Evolutionary conservation across 2,329 filamentous ascomycete species (phyloP).

Genomic region (Fusarium falciforme): DNA sequence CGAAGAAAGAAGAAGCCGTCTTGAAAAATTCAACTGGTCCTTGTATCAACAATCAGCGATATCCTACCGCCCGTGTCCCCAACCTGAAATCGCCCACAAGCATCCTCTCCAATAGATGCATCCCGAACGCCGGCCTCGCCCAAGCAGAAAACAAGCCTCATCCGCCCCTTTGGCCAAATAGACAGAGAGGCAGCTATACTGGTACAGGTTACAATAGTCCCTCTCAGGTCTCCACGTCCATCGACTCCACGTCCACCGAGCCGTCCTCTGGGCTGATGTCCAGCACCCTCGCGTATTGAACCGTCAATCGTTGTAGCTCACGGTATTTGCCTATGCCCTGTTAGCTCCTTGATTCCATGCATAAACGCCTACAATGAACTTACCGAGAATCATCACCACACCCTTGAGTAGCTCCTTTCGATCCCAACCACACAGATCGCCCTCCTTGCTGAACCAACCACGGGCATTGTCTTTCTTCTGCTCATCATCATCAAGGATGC

Average conservation of each 20-base stretch:
- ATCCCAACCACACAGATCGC: conserved; percentile 90
- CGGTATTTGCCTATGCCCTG: conserved; percentile 83
- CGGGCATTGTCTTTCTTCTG: conserved; percentile 52
- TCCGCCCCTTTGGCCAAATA: not conserved
- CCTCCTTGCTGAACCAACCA: conserved; percentile 75
- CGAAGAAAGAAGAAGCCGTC: not conserved
- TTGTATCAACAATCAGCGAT: conserved; percentile 29
- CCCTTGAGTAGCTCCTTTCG: conserved; percentile 88
- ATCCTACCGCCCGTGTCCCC: conserved; percentile 28
- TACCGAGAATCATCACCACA: conserved; percentile 92
- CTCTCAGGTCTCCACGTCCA: conserved; percentile 54
- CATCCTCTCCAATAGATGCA: conserved; percentile 20
- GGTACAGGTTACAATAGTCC: conserved; percentile 28
- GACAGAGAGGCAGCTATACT: conserved; percentile 22
- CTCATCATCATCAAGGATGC: conserved; percentile 71
- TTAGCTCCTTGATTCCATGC: conserved; percentile 46
- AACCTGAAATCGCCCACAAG: conserved; percentile 12
- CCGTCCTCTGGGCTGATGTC: conserved; percentile 67
- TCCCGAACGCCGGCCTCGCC: conserved; percentile 33
- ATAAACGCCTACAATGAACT: conserved; percentile 47
- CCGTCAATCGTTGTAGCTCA: conserved; percentile 92
- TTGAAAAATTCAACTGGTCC: conserved; percentile 10
- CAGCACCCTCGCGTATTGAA: conserved; percentile 90
- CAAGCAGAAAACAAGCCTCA: conserved; percentile 18
- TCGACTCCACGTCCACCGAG: conserved; percentile 55